A percentile compares a stretch with the other conserved stretches of the same genome.
Conservation (phyloP, 2,329 filamentous ascomycete species). For the Ophiosphaerella narmari region DNA sequence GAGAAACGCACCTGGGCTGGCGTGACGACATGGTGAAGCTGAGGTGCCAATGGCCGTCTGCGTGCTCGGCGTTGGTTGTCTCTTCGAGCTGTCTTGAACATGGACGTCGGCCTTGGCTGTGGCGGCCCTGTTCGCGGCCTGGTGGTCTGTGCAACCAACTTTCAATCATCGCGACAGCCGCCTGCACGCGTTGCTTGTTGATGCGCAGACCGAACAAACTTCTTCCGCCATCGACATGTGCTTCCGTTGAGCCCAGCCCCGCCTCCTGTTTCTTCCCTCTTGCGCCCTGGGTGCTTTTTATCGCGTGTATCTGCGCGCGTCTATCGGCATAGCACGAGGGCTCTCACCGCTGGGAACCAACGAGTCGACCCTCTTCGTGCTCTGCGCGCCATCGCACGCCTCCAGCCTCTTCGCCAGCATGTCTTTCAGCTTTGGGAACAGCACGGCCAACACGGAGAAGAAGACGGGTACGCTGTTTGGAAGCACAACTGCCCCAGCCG, state of each 20-base stretch:
- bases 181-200: neutral
- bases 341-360: constrained; percentile 2
- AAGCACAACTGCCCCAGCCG: constrained; percentile 41
- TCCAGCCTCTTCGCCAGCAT: constrained; percentile 17
- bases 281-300: neutral
- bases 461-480: constrained; percentile 46
- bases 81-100: constrained; percentile 25
- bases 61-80: constrained; percentile 26
- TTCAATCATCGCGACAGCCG: neutral
- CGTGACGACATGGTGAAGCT: constrained; percentile 63
- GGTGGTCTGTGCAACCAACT: constrained; percentile 7
- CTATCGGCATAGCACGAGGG: constrained; percentile 18
- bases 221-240: constrained; percentile 10
- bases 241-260: constrained; percentile 11
- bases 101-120: constrained; percentile 24
- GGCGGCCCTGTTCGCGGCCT: constrained; percentile 2
- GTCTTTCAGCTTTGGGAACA: constrained; percentile 39
- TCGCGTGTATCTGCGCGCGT: constrained; percentile 20
- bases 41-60: constrained; percentile 44
- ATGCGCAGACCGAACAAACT: constrained; percentile 5
- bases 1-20: constrained; percentile 59
- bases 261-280: neutral
- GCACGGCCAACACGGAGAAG: constrained; percentile 27
- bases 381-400: neutral
- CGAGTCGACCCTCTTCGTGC: neutral